Evolutionary conservation across 1,284 basidiomycete species (phyloP), one percentile per base, ranked within the genome.

Genomic region (Microbotryum intermedium): DNA sequence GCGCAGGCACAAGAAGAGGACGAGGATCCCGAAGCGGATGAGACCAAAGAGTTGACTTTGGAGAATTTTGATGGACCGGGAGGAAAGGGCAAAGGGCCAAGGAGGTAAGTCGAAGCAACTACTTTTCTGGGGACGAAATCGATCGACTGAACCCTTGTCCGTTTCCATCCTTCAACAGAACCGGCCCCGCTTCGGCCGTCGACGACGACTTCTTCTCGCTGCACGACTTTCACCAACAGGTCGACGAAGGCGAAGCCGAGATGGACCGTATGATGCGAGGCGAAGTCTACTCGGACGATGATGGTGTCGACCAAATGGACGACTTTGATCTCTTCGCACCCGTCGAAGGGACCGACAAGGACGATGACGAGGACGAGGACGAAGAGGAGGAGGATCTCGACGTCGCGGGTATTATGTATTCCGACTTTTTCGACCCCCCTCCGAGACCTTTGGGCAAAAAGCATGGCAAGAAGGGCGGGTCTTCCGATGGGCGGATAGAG

Each of bases 161-260:
- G 7, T 21, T 43, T 18, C 23, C 11, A 34, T 3, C 43, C 26
- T n/a, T 18, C 25, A 55, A 60, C 16, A 45, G 59, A 0, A 11
- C 55, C 26, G 60, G 62, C 2, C 62, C 61, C 1, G 34, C 60
- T 2, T 69, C 69, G 1, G 59, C 58, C 13, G 81, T 97, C n/a
- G 87, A 97, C 75, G 94, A 97, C 73, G 84, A 81, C 28, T 97
- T 98, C 78, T 98, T 98, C 76, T 83, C 88, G 58, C 82, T 97
- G 58, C 84, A 84, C 57, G 81, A 84, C 25, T 97, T 98, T 78
- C 95, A 97, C 73, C 82, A 85, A 6, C 83, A 91, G 74, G 87
- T 87, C 2, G 87, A 89, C 73, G 83, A 83, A 67, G 82, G 84
- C 8, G 91, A 95, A 75, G 83, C 85, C 18, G 68, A 70, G 58